Evolutionary conservation across 495 filamentous ascomycete species (phyloP).

Genomic region (Lasiosphaeris hirsuta): DNA sequence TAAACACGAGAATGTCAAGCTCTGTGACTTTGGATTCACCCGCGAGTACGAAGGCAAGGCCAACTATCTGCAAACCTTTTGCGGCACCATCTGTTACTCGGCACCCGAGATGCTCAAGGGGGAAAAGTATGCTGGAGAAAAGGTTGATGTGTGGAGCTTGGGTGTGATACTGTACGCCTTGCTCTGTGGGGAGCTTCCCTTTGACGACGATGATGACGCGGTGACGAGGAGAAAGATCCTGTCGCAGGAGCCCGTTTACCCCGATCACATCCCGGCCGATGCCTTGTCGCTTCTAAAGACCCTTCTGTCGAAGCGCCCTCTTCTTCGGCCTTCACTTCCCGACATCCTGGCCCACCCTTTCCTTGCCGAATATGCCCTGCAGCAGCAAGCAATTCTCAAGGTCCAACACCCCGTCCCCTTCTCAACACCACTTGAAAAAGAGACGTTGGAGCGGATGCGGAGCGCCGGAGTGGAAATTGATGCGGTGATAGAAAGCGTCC

Average conservation of each 20-base stretch:
- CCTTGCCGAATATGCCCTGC: conserved; percentile 79
- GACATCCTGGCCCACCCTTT: conserved; percentile 90
- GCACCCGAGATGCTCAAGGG: conserved; percentile 98
- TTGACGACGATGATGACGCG: conserved; percentile 89
- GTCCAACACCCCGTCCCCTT: conserved; percentile 81
- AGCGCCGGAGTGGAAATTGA: conserved; percentile 94
- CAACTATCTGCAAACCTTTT: conserved; percentile 95
- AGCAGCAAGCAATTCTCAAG: conserved; percentile 88
- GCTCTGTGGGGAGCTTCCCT: conserved; percentile 87
- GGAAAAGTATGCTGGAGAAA: conserved; percentile 95
- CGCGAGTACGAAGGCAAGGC: conserved; percentile 94
- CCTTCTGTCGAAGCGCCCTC: conserved; percentile 82
- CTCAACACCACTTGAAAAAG: conserved; percentile 83
- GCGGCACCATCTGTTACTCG: conserved; percentile 95
- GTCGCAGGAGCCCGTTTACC: conserved; percentile 76
- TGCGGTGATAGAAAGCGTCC: conserved; percentile 87
- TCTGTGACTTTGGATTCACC: conserved; percentile 99
- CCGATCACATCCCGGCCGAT: conserved; percentile 72
- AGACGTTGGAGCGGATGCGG: conserved; percentile 88
- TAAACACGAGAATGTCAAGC: conserved; percentile 95
- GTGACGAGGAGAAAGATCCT: conserved; percentile 83
- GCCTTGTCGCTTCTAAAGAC: conserved; percentile 70
- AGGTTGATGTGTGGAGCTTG: conserved; percentile 97
- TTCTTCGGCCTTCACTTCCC: conserved; percentile 77
- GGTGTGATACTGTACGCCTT: conserved; percentile 95